Base-by-base conservation (phyloP, 2,329 filamentous ascomycete genomes). In the Cadophora luteo-olivacea region DNA sequence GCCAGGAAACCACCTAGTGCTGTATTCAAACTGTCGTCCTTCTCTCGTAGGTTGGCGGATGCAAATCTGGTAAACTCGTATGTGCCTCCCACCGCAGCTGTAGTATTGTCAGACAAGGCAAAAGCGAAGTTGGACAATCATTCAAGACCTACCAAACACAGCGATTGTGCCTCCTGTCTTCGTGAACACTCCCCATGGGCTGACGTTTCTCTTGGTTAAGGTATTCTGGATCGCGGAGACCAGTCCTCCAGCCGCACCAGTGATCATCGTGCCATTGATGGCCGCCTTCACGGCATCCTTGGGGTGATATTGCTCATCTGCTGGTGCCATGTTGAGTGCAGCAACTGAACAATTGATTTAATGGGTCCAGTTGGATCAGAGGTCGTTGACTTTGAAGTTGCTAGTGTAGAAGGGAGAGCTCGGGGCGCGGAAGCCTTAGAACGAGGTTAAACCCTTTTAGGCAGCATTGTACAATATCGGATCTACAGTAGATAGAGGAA, bases 171-270 rank as follows among this genome's bases (percentile, higher is more conserved):
- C 84, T 73, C 94, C 94, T 67, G 89, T 91, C 77, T 89, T 88
- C 58, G 92, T 92, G 79, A 98, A 90, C 77, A 97, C 86, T 74
- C 92, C 92, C 84, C 91, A 88, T 70, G 90, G 86, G 75, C 94
- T 93, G 73, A 96, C 84, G 80, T 97, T 97, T 79, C 88, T 86
- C 84, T 89, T 94, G 66, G 90, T 86, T 75, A 97, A 86, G 68
- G 94, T 93, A 84, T 97, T 98, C 84, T 94, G 92, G 73, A 97
- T 86, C 66, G 92, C 90, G 62, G 93, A 91, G 69, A 91, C 79
- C 80, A 93, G 86, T 78, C 92, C 82, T 75, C 94, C 94, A 69
- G 87, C 86, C 69, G 83, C 82, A 77, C 89, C 89, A 70, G 90
- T 89, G 75, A 93, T 81, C 72, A 89, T 77, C 51, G 86, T 87